Conservation (phyloP, 306 rosid genomes). For the Vachellia collinsii region DNA sequence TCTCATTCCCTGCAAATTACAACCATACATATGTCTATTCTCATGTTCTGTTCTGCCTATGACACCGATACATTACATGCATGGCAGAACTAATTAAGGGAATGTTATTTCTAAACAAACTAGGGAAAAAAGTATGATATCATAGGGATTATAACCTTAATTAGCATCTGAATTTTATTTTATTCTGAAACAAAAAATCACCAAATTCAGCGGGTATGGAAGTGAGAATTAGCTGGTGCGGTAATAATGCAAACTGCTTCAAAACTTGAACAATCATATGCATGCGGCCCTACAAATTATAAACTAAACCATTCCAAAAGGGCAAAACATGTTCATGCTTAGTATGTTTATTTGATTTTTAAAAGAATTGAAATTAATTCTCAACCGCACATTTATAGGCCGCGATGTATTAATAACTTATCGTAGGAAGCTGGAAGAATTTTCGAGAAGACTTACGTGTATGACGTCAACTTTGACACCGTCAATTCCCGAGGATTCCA, state of each 20-base stretch:
- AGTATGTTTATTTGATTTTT: not conserved
- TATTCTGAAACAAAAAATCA: too few relatives aligned
- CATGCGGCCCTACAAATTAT: not conserved
- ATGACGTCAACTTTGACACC: conserved; percentile 81
- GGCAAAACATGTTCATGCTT: not conserved
- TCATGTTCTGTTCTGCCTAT: not conserved
- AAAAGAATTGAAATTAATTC: not conserved
- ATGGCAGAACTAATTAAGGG: not conserved
- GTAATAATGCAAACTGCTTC: too few relatives aligned
- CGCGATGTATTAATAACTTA: too few relatives aligned
- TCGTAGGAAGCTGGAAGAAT: not conserved
- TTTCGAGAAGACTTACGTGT: conserved; percentile 48
- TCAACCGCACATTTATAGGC: not conserved
- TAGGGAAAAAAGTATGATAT: too few relatives aligned
- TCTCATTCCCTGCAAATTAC: not conserved
- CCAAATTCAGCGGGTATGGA: too few relatives aligned
- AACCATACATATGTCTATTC: not conserved
- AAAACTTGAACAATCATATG: not conserved
- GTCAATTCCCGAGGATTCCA: conserved; percentile 60
- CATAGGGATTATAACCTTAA: too few relatives aligned
- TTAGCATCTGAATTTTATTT: too few relatives aligned
- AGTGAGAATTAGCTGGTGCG: too few relatives aligned
- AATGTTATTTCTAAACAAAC: too few relatives aligned
- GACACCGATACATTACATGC: not conserved
- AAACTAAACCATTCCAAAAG: not conserved